Conservation (phyloP, 345 rosid species). For the Bretschneidera sinensis region DNA sequence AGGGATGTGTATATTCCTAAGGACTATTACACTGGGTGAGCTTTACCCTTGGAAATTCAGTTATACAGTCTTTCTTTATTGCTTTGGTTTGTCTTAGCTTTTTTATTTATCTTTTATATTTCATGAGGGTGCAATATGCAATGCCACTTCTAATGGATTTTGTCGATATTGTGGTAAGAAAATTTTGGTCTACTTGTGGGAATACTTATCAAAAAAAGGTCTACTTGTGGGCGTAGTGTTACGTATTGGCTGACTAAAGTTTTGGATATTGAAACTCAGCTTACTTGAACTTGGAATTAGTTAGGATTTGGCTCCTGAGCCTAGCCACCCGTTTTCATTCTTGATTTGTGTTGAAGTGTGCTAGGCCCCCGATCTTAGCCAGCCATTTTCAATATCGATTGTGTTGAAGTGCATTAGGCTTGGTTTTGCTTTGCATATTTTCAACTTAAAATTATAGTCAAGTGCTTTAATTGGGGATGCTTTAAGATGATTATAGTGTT, state of each 20-base stretch:
- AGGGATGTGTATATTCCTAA: slow-evolving; percentile 91
- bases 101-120: not conserved
- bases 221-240: too few relatives aligned
- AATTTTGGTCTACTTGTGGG: too few relatives aligned
- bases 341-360: not conserved
- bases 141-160: not conserved
- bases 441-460: too few relatives aligned
- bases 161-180: too few relatives aligned
- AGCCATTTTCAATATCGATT: too few relatives aligned
- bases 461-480: too few relatives aligned
- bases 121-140: not conserved
- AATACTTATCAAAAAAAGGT: too few relatives aligned
- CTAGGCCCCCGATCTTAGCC: too few relatives aligned
- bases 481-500: too few relatives aligned
- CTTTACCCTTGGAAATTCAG: not conserved
- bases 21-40: slow-evolving; percentile 93
- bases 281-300: not conserved
- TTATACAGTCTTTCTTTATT: not conserved
- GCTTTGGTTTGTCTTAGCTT: not conserved
- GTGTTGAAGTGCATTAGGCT: too few relatives aligned
- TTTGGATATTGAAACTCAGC: not conserved
- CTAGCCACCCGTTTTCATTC: not conserved
- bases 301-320: not conserved
- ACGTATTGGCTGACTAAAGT: not conserved
- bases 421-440: too few relatives aligned